Evolutionary conservation across 2,329 filamentous ascomycete species (phyloP), one percentile per base, ranked within the genome.

Genomic region (Talaromyces marneffei): DNA sequence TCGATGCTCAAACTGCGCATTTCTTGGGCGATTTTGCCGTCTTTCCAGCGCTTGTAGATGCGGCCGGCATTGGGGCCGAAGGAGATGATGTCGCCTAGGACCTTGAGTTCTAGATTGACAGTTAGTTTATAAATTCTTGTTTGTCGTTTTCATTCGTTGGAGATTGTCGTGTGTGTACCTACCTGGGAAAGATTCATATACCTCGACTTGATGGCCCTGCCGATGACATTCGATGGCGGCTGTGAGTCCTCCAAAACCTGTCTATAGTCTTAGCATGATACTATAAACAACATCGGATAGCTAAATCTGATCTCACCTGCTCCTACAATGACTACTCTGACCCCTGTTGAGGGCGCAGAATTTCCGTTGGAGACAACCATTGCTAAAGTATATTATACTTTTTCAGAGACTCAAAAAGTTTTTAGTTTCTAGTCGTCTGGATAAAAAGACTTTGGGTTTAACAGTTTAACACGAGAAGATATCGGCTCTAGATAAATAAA

Each of bases 151-250:
- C 64, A 57, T n/a, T n/a, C n/a, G n/a, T n/a, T n/a, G n/a, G n/a
- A n/a, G n/a, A n/a, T n/a, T n/a, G n/a, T n/a, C n/a, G n/a, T n/a
- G n/a, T n/a, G n/a, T n/a, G n/a, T n/a, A n/a, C n/a, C n/a, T 58
- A 68, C 69, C 68, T 23, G 79, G 75, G 62, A 85, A 86, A 0
- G 80, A 78, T 66, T 86, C 84, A 69, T 85, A 85, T 63, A 87
- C 78, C 59, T 79, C 74, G 18, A 85, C 84, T 12, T 78, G 75
- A 68, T 87, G 85, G 16, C 85, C 85, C 65, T 87, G 83, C 16
- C 83, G 80, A 63, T 83, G 79, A 67, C 84, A 86, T 72, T 87
- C 85, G 63, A 87, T 85, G 44, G 85, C 85, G 18, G 84, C 82
- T 6, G 83, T 83, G 29, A 87, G 77, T 16, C 85, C 85, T 39